phyloP scores from a whole-genome alignment of 371 early-diverging fungal genomes.

The Syncephalis fuscata region DNA sequence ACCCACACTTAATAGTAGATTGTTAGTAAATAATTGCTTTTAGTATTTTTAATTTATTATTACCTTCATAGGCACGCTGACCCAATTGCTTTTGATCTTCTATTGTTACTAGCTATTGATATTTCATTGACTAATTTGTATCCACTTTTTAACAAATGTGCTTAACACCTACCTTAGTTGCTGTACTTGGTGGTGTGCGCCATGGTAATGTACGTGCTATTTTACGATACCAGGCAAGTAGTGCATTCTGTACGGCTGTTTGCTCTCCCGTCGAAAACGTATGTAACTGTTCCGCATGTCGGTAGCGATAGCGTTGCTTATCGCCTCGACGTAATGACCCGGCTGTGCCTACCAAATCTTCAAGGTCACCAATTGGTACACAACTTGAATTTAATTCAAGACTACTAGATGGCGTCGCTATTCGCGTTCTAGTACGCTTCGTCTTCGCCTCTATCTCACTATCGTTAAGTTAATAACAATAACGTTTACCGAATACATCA shows the following conservation, averaged over 20 bases:
- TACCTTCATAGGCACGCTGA: conserved; percentile 1
- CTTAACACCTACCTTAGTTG: background rate
- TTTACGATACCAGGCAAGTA: background rate
- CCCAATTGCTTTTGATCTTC: background rate
- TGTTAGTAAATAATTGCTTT: background rate
- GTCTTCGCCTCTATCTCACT: no score
- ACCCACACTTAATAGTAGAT: conserved; percentile 37
- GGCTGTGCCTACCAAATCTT: no score
- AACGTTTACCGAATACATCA: no score
- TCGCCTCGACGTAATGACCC: no score
- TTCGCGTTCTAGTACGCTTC: no score
- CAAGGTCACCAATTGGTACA: no score
- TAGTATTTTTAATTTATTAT: background rate
- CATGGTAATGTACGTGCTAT: background rate
- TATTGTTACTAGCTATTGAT: background rate
- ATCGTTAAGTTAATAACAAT: no score
- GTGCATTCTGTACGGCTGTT: background rate
- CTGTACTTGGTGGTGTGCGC: background rate
- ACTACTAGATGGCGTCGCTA: no score
- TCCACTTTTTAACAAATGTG: background rate
- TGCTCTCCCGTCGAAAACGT: background rate
- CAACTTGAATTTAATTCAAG: no score
- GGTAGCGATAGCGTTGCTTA: no score
- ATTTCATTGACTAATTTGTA: background rate
- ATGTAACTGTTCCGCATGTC: background rate